Percentiles rank a stretch among this genome's conserved stretches.
phyloP scores from a whole-genome alignment of 805 yeast genomes.

The Wickerhamiella sorbophila region DNA sequence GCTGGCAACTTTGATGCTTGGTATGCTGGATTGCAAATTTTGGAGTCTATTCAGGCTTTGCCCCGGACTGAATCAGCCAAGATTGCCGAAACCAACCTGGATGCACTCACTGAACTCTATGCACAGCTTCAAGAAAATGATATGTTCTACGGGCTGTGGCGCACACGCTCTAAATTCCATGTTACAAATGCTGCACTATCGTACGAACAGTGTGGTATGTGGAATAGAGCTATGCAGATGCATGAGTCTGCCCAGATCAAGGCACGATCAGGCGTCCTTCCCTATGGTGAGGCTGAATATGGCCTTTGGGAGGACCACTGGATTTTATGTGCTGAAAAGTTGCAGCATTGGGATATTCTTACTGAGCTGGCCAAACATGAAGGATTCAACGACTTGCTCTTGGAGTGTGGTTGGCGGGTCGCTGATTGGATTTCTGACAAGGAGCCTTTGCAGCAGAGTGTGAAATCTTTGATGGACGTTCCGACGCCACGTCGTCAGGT shows the following conservation, averaged over 20 bases:
- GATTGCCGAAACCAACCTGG: slow-evolving; percentile 72
- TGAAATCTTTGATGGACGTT: slow-evolving; percentile 93
- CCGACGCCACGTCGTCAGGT: slow-evolving; percentile 96
- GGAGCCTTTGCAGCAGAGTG: slow-evolving; percentile 87
- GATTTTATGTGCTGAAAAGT: slow-evolving; percentile 91
- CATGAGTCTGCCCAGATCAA: slow-evolving; percentile 95
- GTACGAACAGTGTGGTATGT: slow-evolving; percentile 85
- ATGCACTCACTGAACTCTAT: slow-evolving; percentile 81
- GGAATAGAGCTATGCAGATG: slow-evolving; percentile 86
- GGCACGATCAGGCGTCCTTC: slow-evolving; percentile 87
- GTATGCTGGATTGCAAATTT: slow-evolving; percentile 73
- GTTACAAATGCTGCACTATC: slow-evolving; percentile 90
- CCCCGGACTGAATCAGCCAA: slow-evolving; percentile 55
- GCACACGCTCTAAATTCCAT: slow-evolving; percentile 85
- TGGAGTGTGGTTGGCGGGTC: slow-evolving; percentile 99
- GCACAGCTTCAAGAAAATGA: slow-evolving; percentile 85
- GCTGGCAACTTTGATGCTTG: slow-evolving; percentile 82
- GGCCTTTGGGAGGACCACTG: slow-evolving; percentile 97
- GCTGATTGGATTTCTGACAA: slow-evolving; percentile 96
- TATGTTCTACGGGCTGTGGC: slow-evolving; percentile 96
- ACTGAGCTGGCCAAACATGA: slow-evolving; percentile 96
- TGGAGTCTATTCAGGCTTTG: slow-evolving; percentile 52
- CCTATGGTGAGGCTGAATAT: slow-evolving; percentile 90
- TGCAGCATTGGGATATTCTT: slow-evolving; percentile 95
- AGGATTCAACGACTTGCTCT: slow-evolving; percentile 82